These are phyloP conservation scores for Zymoseptoria passerinii DNA, from an alignment of 2,329 filamentous ascomycete species.

Conservation along the genomic window DNA sequence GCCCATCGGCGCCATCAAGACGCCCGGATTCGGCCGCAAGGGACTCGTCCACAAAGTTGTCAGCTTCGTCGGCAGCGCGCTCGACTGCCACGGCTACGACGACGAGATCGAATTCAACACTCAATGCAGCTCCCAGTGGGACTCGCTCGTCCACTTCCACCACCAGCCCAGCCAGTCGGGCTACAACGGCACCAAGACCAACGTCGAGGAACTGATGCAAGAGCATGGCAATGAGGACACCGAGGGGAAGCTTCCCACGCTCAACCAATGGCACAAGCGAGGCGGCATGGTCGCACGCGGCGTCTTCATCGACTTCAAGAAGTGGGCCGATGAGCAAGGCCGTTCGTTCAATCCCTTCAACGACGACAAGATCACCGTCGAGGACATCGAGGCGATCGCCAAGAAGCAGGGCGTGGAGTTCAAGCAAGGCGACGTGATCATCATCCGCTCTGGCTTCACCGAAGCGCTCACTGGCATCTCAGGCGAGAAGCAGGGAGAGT, in stretches of 20 bases:
- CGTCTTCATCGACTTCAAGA: slow-evolving; percentile 49
- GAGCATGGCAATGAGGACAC: slow-evolving; percentile 20
- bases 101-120: slow-evolving; percentile 43
- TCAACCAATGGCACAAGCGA: slow-evolving; percentile 42
- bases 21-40: slow-evolving; percentile 30
- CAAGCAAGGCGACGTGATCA: slow-evolving; percentile 47
- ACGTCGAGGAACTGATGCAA: slow-evolving; percentile 21
- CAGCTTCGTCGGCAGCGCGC: slow-evolving; percentile 29
- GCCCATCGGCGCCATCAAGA: slow-evolving; percentile 29
- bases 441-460: slow-evolving; percentile 48
- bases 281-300: slow-evolving; percentile 49
- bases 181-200: slow-evolving; percentile 44
- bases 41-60: slow-evolving; percentile 30
- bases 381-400: slow-evolving; percentile 38
- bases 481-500: slow-evolving; percentile 31
- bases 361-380: slow-evolving; percentile 35
- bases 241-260: slow-evolving; percentile 23
- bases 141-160: slow-evolving; percentile 37
- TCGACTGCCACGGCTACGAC: slow-evolving; percentile 32
- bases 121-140: slow-evolving; percentile 40
- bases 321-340: slow-evolving; percentile 50
- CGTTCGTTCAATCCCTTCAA: slow-evolving; percentile 51
- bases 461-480: slow-evolving; percentile 36
- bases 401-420: slow-evolving; percentile 38
- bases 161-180: slow-evolving; percentile 34